Evolutionary conservation across 1,284 basidiomycete species (phyloP), one percentile per base, ranked within the genome.

Genomic region (Kwoniella shivajii): DNA sequence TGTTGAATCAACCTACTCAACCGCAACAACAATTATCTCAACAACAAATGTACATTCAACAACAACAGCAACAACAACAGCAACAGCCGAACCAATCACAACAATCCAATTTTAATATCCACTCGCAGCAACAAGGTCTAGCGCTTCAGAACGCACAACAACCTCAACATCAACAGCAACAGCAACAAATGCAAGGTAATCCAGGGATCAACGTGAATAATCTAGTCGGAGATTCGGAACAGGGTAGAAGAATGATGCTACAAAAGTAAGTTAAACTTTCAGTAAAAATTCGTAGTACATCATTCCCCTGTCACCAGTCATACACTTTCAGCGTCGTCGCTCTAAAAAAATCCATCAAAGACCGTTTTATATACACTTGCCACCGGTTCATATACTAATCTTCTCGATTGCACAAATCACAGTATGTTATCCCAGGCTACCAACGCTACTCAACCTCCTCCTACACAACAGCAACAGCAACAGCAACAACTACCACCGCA

Each of bases 341-440:
- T n/a, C n/a, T n/a, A n/a, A n/a, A n/a, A n/a, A n/a, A n/a, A n/a
- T n/a, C n/a, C n/a, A n/a, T n/a, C n/a, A n/a, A n/a, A n/a, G n/a
- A n/a, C n/a, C n/a, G n/a, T n/a, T n/a, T n/a, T n/a, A n/a, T 29
- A 14, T 44, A 10, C 9, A 16, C 24, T 27, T 45, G 43, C 13
- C 43, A 13, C 38, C 11, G 7, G 38, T 45, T 45, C 43, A 9
- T 16, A 16, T 13, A 20, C 31, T 30, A 16, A 47, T 18, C 16
- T 7, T 22, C 26, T 33, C n/a, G 10, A 5, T 47, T 22, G 14
- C 34, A 16, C 18, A n/a, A n/a, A 22, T 22, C 44, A 13, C 38
- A 61, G 60, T 44, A 62, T 58, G 56, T 41, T 62, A 4, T 46
- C 50, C 16, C 48, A 57, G 37, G 50, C 46, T 16, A 41, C 51